Conservation (phyloP, 1,284 basidiomycete species). For the Microbotryum saponariae region DNA sequence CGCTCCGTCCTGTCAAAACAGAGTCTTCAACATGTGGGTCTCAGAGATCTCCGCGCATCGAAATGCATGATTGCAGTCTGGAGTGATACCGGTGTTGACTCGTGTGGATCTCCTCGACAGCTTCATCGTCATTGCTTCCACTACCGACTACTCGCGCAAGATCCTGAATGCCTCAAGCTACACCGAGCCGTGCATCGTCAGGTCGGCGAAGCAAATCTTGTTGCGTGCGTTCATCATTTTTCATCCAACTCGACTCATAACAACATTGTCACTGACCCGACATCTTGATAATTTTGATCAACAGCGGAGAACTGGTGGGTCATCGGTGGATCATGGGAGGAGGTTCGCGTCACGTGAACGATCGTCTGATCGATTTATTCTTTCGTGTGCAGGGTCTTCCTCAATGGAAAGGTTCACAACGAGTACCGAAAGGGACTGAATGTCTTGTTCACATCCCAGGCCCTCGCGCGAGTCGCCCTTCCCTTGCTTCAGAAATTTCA, state of each 20-base stretch:
- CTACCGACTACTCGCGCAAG: constrained; percentile 81
- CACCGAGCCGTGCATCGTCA: constrained; percentile 87
- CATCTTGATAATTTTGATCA: background rate
- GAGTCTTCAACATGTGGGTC: constrained; percentile 87
- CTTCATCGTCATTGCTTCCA: constrained; percentile 93
- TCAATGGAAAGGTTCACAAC: constrained; percentile 86
- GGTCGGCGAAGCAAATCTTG: constrained; percentile 84
- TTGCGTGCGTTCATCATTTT: constrained; percentile 39
- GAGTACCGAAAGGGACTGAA: constrained; percentile 91
- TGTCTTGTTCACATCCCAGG: constrained; percentile 86
- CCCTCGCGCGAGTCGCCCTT: constrained; percentile 60
- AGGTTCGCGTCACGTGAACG: background rate
- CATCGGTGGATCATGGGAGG: background rate
- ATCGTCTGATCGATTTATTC: background rate
- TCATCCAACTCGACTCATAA: background rate
- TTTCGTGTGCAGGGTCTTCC: constrained; percentile 67
- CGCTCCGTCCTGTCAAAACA: background rate
- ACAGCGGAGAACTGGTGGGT: constrained; percentile 75
- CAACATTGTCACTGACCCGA: too few relatives aligned
- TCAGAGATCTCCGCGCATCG: background rate
- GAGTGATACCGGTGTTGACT: background rate
- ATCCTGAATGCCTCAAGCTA: constrained; percentile 83
- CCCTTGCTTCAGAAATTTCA: constrained; percentile 10
- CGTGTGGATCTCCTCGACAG: constrained; percentile 44
- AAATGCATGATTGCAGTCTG: background rate